Conservation (phyloP, 345 rosid species). For the Hypericum perforatum region DNA sequence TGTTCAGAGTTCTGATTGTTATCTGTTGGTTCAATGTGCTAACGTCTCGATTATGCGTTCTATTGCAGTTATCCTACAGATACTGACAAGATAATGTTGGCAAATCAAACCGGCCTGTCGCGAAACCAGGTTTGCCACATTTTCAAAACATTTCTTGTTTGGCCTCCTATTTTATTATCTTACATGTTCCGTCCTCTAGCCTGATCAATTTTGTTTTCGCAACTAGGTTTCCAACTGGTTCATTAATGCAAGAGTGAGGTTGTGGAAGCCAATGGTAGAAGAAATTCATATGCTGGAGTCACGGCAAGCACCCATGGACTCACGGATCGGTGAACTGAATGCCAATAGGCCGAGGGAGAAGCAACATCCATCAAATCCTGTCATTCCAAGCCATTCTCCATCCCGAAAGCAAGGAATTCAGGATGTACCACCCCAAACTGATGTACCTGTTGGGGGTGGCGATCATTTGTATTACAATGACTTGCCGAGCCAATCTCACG, state of each 20-base stretch:
- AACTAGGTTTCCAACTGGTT: constrained; percentile 85
- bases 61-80: constrained; percentile 70
- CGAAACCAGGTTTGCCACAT: constrained; percentile 60
- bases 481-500: constrained; percentile 34
- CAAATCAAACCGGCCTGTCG: constrained; percentile 84
- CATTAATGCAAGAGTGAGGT: constrained; percentile 87
- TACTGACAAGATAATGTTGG: constrained; percentile 81
- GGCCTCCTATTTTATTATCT: neutral
- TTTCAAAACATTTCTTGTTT: too few species aligned
- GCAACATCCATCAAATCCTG: constrained; percentile 17
- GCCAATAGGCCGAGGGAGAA: constrained; percentile 25
- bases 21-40: neutral
- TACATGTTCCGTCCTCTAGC: neutral
- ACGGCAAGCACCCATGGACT: constrained; percentile 44
- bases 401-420: constrained; percentile 28
- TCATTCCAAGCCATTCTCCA: constrained; percentile 24
- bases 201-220: neutral
- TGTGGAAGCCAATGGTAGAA: constrained; percentile 98
- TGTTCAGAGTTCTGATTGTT: neutral
- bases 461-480: constrained; percentile 26
- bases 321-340: constrained; percentile 39
- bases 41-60: neutral
- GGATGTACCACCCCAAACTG: constrained; percentile 29
- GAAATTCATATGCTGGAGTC: constrained; percentile 78
- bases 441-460: constrained; percentile 22